Base-by-base conservation (phyloP, 805 yeast genomes). In the Blastobotrys parvus region DNA sequence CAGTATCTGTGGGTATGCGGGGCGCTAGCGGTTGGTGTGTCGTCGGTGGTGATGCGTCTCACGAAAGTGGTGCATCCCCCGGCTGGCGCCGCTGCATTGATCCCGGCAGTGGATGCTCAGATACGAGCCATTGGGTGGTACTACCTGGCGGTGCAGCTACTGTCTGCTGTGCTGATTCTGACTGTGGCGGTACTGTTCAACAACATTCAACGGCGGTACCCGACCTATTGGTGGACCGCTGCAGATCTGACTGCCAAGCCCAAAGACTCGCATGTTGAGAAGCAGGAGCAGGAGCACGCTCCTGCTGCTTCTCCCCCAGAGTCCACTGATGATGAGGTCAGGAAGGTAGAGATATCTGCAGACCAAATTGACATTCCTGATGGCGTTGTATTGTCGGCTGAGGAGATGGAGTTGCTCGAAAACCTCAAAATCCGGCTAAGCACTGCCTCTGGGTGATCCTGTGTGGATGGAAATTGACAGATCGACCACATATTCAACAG, bases 11-110 rank as follows among this genome's bases (percentile, higher is more conserved):
- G 80, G 73, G 65, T 75, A 6, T 67, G 71, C 15, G 85, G 79
- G 2, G 80, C 81, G 0, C 54, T 80, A 23, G 64, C 78, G 31
- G 81, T 78, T 5, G 80, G 71, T 0, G 45, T 75, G 3, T 52
- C 80, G 1, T 71, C 80, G 6, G 76, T 74, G 8, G 57, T 62
- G 2, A 78, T 78, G 82, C 60, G 72, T 11, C 47, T 77, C 0
- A 57, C 69, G 3, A 76, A 76, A 47, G 71, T 78, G 45, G 73
- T 77, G 1, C 86, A 80, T 55, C 87, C 87, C 0, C 87, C 87
- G 0, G 78, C 80, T 1, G 87, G 87, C 2, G 85, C 86, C 1
- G 70, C 80, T 7, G 84, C 86, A 0, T 54, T 80, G 30, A 58
- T 80, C 6, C 82, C 85, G 0, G 60, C 70, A 1, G 53, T 72